phyloP scores from a whole-genome alignment of 345 rosid species.

The Aquilaria sinensis region DNA sequence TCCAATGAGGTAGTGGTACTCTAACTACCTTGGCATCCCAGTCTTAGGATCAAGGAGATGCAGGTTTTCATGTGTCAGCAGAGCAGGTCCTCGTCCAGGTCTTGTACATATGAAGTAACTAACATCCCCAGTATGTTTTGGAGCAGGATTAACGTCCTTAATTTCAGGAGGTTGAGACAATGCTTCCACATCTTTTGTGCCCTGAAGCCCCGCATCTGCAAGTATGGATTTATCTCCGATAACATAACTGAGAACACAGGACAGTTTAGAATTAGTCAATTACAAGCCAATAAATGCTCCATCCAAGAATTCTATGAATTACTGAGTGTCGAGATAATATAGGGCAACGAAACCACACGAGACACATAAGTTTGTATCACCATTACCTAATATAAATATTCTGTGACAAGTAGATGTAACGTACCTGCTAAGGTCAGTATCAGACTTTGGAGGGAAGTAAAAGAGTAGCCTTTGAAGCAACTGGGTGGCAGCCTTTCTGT shows the following conservation, averaged over 20 bases:
- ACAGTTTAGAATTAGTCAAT: no score
- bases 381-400: neutral
- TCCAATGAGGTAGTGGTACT: neutral
- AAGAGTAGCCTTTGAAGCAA: constrained; percentile 76
- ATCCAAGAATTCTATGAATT: constrained; percentile 5
- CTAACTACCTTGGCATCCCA: constrained; percentile 60
- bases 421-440: constrained; percentile 69
- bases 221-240: constrained; percentile 81
- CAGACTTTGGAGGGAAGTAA: constrained; percentile 77
- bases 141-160: constrained; percentile 36
- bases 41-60: constrained; percentile 63
- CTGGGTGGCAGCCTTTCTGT: constrained; percentile 57
- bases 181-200: constrained; percentile 50
- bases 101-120: constrained; percentile 86
- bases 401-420: constrained; percentile 3
- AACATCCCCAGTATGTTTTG: constrained; percentile 62
- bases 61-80: constrained; percentile 51
- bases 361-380: neutral
- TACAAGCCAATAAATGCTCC: neutral
- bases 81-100: constrained; percentile 76
- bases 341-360: neutral
- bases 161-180: constrained; percentile 52
- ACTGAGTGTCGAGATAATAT: neutral
- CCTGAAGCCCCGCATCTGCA: constrained; percentile 64
- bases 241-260: constrained; percentile 46